Conservation (phyloP, 2,329 filamentous ascomycete species). For the Colletotrichum endophyticum region DNA sequence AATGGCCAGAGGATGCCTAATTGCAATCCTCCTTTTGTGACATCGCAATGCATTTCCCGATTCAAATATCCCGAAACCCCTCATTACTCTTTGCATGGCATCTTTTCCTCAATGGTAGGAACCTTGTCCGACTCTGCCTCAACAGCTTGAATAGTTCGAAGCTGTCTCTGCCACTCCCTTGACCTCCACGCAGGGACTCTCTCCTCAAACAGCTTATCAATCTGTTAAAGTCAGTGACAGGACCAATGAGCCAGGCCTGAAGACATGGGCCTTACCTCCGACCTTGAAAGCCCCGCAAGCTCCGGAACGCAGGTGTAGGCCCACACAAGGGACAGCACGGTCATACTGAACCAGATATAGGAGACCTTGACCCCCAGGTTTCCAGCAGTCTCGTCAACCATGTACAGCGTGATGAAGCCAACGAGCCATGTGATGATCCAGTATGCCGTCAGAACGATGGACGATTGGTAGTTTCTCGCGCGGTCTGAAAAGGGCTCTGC, state of each 20-base stretch:
- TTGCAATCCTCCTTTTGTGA: neutral
- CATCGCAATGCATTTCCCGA: neutral
- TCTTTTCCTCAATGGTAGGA: neutral
- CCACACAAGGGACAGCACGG: neutral
- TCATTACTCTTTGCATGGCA: neutral
- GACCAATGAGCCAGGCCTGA: neutral
- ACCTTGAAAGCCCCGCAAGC: neutral
- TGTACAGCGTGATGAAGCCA: neutral
- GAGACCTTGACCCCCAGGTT: neutral
- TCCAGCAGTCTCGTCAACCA: neutral
- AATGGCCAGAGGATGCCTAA: neutral
- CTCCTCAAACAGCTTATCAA: neutral
- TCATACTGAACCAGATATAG: neutral
- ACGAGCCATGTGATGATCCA: neutral
- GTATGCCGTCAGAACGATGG: neutral
- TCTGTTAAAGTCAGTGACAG: neutral
- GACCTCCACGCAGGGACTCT: neutral
- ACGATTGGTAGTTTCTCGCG: neutral
- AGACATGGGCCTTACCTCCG: neutral
- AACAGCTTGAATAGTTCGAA: neutral
- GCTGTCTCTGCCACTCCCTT: neutral
- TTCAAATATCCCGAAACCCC: neutral
- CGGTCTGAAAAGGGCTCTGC: neutral
- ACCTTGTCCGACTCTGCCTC: neutral
- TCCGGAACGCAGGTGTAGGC: neutral